Evolutionary conservation across 345 rosid species (phyloP), one percentile per base, ranked within the genome.

Genomic region (Alliaria petiolata): DNA sequence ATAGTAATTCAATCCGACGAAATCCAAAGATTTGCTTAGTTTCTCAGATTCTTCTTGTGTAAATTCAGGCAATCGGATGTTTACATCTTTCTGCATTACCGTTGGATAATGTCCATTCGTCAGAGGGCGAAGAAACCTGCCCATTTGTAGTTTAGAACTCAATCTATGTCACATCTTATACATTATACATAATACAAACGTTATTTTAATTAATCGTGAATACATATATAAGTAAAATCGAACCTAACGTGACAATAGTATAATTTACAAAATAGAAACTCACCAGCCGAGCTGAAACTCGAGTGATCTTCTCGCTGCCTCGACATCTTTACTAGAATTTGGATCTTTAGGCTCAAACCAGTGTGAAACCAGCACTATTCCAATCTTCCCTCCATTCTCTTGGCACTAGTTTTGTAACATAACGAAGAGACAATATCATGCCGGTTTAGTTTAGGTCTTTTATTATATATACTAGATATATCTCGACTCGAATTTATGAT

Each of bases 251-350:
- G 25, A 22, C 1, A 22, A 22, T 22, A 22, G 25, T 22, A 22
- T 22, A 22, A 22, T 22, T 22, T 22, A 22, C 25, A 22, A 22
- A 22, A 22, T 0, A n/a, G 8, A 53, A 39, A 61, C 56, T 53
- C 40, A 72, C 81, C 81, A 78, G 39, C 81, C 81, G 52, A 78
- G 77, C 31, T 4, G 51, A 49, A 20, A 78, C 66, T 78, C 78
- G n/a, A 78, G 75, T 31, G 77, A 68, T 34, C 78, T 54, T 39
- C 35, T 54, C 2, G 78, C 81, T 11, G 81, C 71, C n/a, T 53
- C 45, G 5, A 38, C 26, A 19, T 70, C 75, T 43, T 62, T 19
- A 14, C 16, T 15, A 7, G 66, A 69, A 3, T 63, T 63, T 6
- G 61, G 71, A 61, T 75, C 50, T 63, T 70, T 1, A 45, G 79